Evolutionary conservation across 495 filamentous ascomycete species (phyloP).

Genomic region (Jackrogersella multiformis): DNA sequence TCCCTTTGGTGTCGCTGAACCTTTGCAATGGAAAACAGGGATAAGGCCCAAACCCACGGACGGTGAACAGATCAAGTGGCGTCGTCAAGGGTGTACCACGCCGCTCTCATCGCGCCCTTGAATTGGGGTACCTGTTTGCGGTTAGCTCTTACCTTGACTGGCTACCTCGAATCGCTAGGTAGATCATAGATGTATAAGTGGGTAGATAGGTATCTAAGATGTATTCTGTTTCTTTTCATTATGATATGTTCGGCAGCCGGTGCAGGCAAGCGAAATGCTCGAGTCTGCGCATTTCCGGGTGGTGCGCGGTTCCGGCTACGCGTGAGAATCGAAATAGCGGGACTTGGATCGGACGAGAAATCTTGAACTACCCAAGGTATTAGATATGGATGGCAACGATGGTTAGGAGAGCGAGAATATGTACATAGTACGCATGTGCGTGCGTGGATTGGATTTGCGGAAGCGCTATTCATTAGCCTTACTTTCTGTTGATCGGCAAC

Average conservation of each 20-base stretch:
- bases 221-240: constrained; percentile 16
- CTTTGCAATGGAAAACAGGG: constrained; percentile 41
- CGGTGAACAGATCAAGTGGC: constrained; percentile 38
- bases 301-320: constrained; percentile 20
- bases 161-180: constrained; percentile 6
- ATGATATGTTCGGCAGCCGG: constrained; percentile 30
- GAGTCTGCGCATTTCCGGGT: constrained; percentile 34
- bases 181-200: not conserved
- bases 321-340: constrained; percentile 36
- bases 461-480: constrained; percentile 29
- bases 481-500: constrained; percentile 30
- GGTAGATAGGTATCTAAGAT: not conserved
- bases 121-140: constrained; percentile 24
- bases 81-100: constrained; percentile 37
- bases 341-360: constrained; percentile 28
- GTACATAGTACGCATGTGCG: not conserved
- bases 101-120: constrained; percentile 24
- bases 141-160: constrained; percentile 18
- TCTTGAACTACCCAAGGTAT: not conserved
- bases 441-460: constrained; percentile 13
- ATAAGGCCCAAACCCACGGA: constrained; percentile 39
- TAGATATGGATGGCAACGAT: no score
- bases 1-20: constrained; percentile 42
- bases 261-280: constrained; percentile 25
- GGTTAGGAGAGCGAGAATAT: not conserved